A percentile compares a stretch with the other conserved stretches of the same genome.
Evolutionary conservation across 371 early-diverging fungal genomes (phyloP).

Genomic region (Nematocida sp.): DNA sequence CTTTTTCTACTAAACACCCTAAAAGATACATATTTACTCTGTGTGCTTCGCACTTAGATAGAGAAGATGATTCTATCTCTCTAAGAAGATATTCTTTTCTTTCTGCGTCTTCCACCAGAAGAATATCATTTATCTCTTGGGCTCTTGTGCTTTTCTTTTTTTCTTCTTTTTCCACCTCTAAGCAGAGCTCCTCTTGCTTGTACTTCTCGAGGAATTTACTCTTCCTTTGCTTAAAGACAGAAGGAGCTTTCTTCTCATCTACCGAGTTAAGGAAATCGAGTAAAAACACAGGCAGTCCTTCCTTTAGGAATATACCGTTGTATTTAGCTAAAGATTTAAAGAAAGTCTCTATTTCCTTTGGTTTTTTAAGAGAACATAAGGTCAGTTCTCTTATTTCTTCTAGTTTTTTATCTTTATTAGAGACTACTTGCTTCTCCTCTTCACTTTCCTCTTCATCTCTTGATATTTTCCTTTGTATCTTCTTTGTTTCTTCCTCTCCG

Average conservation of each 20-base stretch:
- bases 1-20: conserved; percentile 30
- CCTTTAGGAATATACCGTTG: conserved; percentile 11
- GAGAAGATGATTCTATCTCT: conserved; percentile 1
- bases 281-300: conserved; percentile 27
- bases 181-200: conserved; percentile 8
- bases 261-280: conserved; percentile 20
- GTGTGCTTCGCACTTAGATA: conserved; percentile 27
- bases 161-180: conserved; percentile 26
- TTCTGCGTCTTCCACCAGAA: conserved; percentile 20
- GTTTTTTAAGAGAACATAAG: conserved; percentile 37
- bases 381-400: conserved; percentile 34
- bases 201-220: conserved; percentile 51
- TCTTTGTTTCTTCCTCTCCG: conserved; percentile 30
- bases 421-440: conserved; percentile 27
- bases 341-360: conserved; percentile 48
- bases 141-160: conserved; percentile 9
- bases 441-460: conserved; percentile 31
- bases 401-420: conserved; percentile 48
- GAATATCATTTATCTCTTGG: conserved; percentile 26
- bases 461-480: neutral
- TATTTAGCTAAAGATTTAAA: conserved; percentile 46
- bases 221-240: conserved; percentile 37
- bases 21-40: conserved; percentile 44
- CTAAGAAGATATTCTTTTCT: conserved; percentile 25
- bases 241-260: conserved; percentile 19